Base-by-base conservation (phyloP, 495 filamentous ascomycete species). In the Hyaloscypha bicolor region DNA sequence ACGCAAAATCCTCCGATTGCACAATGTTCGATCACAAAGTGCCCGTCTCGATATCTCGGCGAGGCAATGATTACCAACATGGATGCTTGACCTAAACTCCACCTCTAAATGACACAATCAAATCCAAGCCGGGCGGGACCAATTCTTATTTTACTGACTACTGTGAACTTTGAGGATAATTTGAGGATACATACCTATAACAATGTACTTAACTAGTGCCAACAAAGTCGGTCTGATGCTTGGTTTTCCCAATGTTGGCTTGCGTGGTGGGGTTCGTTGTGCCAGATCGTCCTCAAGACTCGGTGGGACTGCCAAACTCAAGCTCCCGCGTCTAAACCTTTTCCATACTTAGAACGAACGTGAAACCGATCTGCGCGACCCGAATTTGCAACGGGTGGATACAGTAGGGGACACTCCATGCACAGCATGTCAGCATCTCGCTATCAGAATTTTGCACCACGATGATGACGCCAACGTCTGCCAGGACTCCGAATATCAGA, bases 281-380 rank as follows among this genome's bases (percentile, higher is more conserved):
- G 35, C 35, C 35, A 37, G 42, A 48, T 48, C 16, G 42, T 48
- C 42, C 42, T 12, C 42, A 48, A 48, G 35, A 3, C 35, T 37
- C 35, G 35, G 12, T 37, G 6, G 35, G 12, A 48, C 42, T 48
- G 42, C 42, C 42, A 48, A 48, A 48, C 2, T 48, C 16, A 48
- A 48, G 42, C 42, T 48, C 42, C 56, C 11, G 30, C 32, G 29
- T n/a, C 63, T 58, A 58, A 21, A 52, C 64, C 32, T 14, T 55
- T 52, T 60, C 14, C 32, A 60, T 14, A 53, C 2, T 31, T 66
- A 59, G 57, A 52, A 60, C 30, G 32, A 35, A 42, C 19, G 9
- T 57, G 62, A 56, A 64, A 64, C 62, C 32, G 52, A 29, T 57
- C 22, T 25, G 33, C 22, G 59, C 56, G n/a, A 19, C 19, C 29